These are phyloP conservation scores for Cryphonectria radicalis DNA, from an alignment of 2,329 filamentous ascomycete genomes.

Conservation along the genomic window DNA sequence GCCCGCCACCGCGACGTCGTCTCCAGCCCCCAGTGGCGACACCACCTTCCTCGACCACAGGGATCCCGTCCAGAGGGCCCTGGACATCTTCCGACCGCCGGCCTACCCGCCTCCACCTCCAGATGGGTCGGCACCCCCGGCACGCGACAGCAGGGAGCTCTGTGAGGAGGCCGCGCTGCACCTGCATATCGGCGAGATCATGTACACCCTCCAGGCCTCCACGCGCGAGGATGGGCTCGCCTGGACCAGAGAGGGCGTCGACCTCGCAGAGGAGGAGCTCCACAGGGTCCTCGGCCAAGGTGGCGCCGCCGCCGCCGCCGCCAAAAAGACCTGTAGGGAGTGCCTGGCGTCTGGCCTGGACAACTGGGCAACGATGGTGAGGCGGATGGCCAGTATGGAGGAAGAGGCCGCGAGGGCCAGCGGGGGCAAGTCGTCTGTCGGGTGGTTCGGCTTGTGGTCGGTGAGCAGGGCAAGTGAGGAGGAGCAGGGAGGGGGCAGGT, in stretches of 20 bases:
- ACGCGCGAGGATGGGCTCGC: slow-evolving; percentile 72
- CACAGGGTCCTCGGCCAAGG: slow-evolving; percentile 45
- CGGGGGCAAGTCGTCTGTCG: slow-evolving; percentile 33
- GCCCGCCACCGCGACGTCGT: slow-evolving; percentile 39
- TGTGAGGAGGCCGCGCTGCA: slow-evolving; percentile 88
- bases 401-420: slow-evolving; percentile 40
- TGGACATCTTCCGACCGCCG: slow-evolving; percentile 48
- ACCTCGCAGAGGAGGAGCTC: slow-evolving; percentile 73
- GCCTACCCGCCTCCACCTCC: slow-evolving; percentile 72
- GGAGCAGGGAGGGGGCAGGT: slow-evolving; percentile 48
- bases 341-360: slow-evolving; percentile 77
- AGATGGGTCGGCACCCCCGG: slow-evolving; percentile 70
- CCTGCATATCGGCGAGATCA: slow-evolving; percentile 91
- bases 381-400: slow-evolving; percentile 61
- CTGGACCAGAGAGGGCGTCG: slow-evolving; percentile 89
- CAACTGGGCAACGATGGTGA: slow-evolving; percentile 86
- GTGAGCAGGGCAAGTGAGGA: slow-evolving; percentile 38
- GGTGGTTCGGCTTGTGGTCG: slow-evolving; percentile 50
- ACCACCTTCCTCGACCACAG: slow-evolving; percentile 5
- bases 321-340: slow-evolving; percentile 69
- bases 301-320: slow-evolving; percentile 36
- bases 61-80: slow-evolving; percentile 29
- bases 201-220: slow-evolving; percentile 69
- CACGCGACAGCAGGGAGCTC: slow-evolving; percentile 65
- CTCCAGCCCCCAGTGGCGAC: neutral